These are phyloP conservation scores for Dysphania ambrosioides DNA, from an alignment of 148 eudicot genomes.

Conservation along the genomic window DNA sequence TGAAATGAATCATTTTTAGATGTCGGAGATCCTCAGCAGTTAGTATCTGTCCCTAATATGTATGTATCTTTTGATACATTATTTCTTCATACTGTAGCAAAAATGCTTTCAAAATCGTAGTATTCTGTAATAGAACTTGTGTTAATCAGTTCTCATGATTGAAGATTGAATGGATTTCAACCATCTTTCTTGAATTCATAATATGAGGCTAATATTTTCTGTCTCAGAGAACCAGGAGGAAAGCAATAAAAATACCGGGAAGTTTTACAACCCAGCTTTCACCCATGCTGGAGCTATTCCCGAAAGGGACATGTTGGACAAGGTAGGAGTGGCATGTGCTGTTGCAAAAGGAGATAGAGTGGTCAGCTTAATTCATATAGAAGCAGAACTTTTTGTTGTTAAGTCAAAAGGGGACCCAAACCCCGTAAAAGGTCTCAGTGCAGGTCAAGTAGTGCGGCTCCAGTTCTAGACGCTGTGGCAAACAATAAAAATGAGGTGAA, in stretches of 20 bases:
- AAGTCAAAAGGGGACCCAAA: conserved; percentile 47
- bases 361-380: conserved; percentile 69
- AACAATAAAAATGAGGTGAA: conserved; percentile 38
- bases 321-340: conserved; percentile 66
- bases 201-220: not conserved
- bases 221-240: conserved; percentile 40
- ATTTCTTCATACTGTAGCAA: no score
- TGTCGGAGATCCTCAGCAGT: not conserved
- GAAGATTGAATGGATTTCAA: conserved; percentile 4
- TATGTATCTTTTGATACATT: no score
- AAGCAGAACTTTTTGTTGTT: conserved; percentile 51
- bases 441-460: conserved; percentile 32
- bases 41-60: not conserved
- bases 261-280: conserved; percentile 79
- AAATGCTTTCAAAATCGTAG: not conserved
- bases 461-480: conserved; percentile 31
- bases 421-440: conserved; percentile 31
- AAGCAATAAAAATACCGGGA: conserved; percentile 39
- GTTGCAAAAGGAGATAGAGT: conserved; percentile 95
- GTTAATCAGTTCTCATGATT: not conserved
- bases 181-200: not conserved
- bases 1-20: not conserved
- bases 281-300: conserved; percentile 88
- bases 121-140: not conserved
- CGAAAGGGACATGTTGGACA: conserved; percentile 72